These are phyloP conservation scores for Debaryomyces hansenii DNA, from an alignment of 805 yeast species.

Conservation along the genomic window DNA sequence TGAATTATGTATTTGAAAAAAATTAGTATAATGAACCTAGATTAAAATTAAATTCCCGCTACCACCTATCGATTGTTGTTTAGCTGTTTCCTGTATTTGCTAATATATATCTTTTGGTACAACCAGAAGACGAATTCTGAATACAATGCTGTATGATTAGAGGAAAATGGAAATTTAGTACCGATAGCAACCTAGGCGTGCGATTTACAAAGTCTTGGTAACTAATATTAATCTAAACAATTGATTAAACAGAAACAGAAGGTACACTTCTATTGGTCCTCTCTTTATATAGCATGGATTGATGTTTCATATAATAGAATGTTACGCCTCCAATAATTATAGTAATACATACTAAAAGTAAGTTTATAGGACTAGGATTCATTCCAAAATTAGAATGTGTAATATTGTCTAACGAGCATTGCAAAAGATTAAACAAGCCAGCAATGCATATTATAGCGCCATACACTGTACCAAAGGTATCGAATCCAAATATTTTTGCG, in stretches of 20 bases:
- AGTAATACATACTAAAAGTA: constrained; percentile 39
- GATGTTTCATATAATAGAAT: constrained; percentile 36
- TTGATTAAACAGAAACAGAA: background rate
- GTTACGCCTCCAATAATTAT: constrained; percentile 43
- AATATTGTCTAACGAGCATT: constrained; percentile 44
- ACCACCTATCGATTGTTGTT: too few relatives aligned
- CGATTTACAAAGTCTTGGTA: too few relatives aligned
- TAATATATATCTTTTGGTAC: too few relatives aligned
- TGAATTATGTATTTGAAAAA: too few relatives aligned
- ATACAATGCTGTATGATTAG: too few relatives aligned
- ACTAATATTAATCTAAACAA: background rate
- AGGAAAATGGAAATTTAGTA: too few relatives aligned
- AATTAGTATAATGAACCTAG: too few relatives aligned
- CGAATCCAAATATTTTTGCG: constrained; percentile 64
- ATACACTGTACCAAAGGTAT: constrained; percentile 59
- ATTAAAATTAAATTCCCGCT: too few relatives aligned
- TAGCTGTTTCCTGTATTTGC: too few relatives aligned
- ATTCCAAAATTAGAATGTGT: constrained; percentile 53
- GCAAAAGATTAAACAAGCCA: constrained; percentile 51
- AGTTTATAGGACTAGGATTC: constrained; percentile 56
- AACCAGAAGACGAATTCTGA: too few relatives aligned
- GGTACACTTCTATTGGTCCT: constrained; percentile 5
- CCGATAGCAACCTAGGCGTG: too few relatives aligned
- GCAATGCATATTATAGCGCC: constrained; percentile 56
- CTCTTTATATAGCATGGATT: constrained; percentile 10